phyloP scores from a whole-genome alignment of 225 moss, liverwort and hornwort genomes.

The Marchantia paleacea region DNA sequence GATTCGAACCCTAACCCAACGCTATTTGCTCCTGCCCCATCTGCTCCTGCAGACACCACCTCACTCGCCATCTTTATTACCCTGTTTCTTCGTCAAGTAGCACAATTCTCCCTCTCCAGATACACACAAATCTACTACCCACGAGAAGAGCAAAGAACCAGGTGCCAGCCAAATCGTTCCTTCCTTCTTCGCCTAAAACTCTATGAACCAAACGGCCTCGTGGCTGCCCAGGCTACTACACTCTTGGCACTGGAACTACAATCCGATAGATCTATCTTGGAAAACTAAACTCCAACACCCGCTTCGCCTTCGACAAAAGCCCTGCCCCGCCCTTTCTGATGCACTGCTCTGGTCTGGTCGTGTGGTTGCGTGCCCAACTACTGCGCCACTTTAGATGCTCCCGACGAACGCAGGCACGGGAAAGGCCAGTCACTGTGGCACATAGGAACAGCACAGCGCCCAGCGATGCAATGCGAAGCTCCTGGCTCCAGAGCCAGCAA shows the following conservation, averaged over 20 bases:
- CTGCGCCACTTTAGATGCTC: constrained; percentile 19
- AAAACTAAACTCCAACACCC: constrained; percentile 14
- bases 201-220: constrained; percentile 11
- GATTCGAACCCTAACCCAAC: constrained; percentile 33
- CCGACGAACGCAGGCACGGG: not conserved
- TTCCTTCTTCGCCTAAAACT: not conserved
- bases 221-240: constrained; percentile 9
- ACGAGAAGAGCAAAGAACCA: constrained; percentile 12
- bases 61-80: constrained; percentile 19
- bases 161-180: constrained; percentile 1
- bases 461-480: constrained; percentile 17
- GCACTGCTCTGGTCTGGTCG: constrained; percentile 2
- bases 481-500: constrained; percentile 2
- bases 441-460: not conserved
- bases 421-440: constrained; percentile 10
- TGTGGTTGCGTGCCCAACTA: constrained; percentile 22
- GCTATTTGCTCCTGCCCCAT: constrained; percentile 21
- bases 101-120: constrained; percentile 5
- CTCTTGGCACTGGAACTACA: constrained; percentile 9
- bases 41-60: constrained; percentile 18
- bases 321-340: not conserved
- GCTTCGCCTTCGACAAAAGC: constrained; percentile 17
- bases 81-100: constrained; percentile 22
- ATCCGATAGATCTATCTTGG: constrained; percentile 19
- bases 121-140: constrained; percentile 11